Percentiles rank a stretch among this genome's conserved stretches.
These are phyloP conservation scores for Brassica balearica DNA, from an alignment of 441 rosid species.

Conservation along the genomic window DNA sequence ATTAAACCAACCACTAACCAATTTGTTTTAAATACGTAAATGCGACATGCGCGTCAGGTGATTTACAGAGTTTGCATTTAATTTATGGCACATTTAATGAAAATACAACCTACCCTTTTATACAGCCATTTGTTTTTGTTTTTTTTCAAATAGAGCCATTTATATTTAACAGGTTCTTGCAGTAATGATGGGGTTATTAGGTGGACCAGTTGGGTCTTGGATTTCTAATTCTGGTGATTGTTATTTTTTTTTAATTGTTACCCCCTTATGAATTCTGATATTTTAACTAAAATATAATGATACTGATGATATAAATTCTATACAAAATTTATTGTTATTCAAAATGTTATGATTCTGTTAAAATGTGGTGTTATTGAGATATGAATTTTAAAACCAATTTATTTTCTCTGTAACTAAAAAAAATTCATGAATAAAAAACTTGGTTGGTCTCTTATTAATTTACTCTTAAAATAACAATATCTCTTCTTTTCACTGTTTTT, in stretches of 20 bases:
- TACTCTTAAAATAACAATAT: background rate
- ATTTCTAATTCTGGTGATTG: background rate
- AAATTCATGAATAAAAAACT: background rate
- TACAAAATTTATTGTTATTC: no score
- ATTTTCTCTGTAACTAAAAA: no score
- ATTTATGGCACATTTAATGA: conserved; percentile 19
- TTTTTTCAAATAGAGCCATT: background rate
- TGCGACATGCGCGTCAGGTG: conserved; percentile 27
- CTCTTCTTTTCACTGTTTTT: no score
- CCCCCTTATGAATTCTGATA: background rate
- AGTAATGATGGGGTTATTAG: background rate
- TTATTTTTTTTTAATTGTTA: no score
- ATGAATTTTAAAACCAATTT: background rate
- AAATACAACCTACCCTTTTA: conserved; percentile 8
- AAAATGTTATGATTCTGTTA: background rate
- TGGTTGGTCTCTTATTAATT: background rate
- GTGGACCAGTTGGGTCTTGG: background rate
- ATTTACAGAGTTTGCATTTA: conserved; percentile 25
- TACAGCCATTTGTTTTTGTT: background rate
- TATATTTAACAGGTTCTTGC: background rate
- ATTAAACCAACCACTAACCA: conserved; percentile 14
- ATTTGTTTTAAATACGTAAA: conserved; percentile 9
- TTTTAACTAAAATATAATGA: background rate
- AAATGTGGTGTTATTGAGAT: background rate
- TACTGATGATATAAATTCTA: background rate